Percentiles rank a stretch among this genome's conserved stretches.
Conservation (phyloP, 106 monocot species). For the Dioscorea alata region DNA sequence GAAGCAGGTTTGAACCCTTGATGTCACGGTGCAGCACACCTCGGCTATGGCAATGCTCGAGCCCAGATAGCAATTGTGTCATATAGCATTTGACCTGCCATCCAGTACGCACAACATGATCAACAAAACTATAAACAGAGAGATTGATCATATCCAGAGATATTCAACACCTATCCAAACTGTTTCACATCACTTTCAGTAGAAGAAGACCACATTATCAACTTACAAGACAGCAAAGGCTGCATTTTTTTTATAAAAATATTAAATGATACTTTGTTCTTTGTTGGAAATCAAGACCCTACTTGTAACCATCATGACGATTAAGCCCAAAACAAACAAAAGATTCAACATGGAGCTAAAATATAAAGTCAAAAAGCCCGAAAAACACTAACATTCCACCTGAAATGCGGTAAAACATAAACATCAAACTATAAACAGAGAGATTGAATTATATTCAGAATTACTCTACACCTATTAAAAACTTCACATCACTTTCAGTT, state of each 20-base stretch:
- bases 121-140: neutral
- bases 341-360: neutral
- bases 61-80: slow-evolving; percentile 56
- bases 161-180: no score
- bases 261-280: neutral
- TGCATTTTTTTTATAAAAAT: neutral
- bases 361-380: neutral
- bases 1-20: slow-evolving; percentile 56
- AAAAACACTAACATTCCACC: no score
- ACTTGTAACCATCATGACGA: neutral
- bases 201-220: neutral
- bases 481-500: no score
- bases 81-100: slow-evolving; percentile 59
- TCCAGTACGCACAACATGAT: neutral
- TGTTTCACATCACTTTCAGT: no score
- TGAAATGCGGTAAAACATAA: no score
- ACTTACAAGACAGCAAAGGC: neutral
- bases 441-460: no score
- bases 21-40: slow-evolving; percentile 61
- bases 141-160: neutral
- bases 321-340: neutral
- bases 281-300: neutral
- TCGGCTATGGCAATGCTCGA: slow-evolving; percentile 50
- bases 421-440: no score
- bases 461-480: no score